Evolutionary conservation across 495 filamentous ascomycete genomes (phyloP).

Genomic region (Cryomyces minteri): DNA sequence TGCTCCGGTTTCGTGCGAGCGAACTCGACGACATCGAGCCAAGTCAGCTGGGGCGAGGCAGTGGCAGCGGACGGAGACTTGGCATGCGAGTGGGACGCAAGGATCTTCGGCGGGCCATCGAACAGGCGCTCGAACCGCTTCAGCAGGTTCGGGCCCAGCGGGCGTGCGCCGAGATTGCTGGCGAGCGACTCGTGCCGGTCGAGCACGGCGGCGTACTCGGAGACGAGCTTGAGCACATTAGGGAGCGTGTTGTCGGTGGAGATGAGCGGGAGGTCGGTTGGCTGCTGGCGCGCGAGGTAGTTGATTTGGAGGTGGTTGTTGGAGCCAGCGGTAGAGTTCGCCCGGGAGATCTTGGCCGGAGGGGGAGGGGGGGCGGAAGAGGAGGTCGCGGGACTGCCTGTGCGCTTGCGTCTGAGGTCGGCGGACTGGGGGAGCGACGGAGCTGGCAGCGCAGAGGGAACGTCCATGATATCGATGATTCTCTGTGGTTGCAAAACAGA

Average conservation of each 20-base stretch:
- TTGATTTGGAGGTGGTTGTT: conserved; percentile 57
- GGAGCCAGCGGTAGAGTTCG: neutral
- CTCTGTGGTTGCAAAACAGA: too few species aligned
- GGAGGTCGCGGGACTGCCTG: neutral
- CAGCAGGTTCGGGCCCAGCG: conserved; percentile 62
- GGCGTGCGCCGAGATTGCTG: conserved; percentile 66
- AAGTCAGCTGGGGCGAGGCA: conserved; percentile 43
- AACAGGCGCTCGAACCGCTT: conserved; percentile 76
- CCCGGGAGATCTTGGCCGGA: conserved; percentile 2
- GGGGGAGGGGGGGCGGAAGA: conserved; percentile 24
- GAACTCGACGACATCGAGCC: conserved; percentile 76
- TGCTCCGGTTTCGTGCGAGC: conserved; percentile 63
- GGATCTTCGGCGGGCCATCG: conserved; percentile 56
- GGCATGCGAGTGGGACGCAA: conserved; percentile 45
- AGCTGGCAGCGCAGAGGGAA: too few species aligned
- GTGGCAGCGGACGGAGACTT: conserved; percentile 25
- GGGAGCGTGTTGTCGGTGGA: conserved; percentile 40
- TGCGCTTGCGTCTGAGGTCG: conserved; percentile 35
- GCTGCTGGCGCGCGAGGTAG: conserved; percentile 51
- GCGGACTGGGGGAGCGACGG: too few species aligned
- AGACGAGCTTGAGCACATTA: conserved; percentile 44
- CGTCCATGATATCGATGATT: too few species aligned
- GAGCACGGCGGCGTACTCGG: conserved; percentile 66
- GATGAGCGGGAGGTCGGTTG: conserved; percentile 42
- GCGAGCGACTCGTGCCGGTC: conserved; percentile 75